Conservation (phyloP, 2,329 filamentous ascomycete genomes). For the Aspergillus sp. region DNA sequence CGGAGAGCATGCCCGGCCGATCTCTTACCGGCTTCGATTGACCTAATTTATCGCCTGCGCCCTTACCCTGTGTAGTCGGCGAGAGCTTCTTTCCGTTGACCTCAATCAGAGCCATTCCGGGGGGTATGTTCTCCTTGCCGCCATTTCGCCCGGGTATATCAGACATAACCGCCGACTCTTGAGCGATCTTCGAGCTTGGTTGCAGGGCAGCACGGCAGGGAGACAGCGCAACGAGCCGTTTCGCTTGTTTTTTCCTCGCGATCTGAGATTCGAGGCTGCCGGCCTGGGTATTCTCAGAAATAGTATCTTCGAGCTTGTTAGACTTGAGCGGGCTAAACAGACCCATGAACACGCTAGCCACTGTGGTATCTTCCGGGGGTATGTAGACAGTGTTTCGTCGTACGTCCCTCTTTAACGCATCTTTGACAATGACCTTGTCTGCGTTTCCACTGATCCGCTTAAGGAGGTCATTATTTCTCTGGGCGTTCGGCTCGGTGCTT, state of each 20-base stretch:
- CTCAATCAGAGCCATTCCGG: constrained; percentile 34
- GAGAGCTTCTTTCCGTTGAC: constrained; percentile 20
- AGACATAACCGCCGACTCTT: constrained; percentile 41
- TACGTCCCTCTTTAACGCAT: constrained; percentile 31
- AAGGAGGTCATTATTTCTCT: constrained; percentile 20
- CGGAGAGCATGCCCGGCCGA: background rate
- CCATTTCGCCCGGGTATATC: constrained; percentile 55
- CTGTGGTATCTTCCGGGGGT: constrained; percentile 42
- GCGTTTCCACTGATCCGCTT: constrained; percentile 13
- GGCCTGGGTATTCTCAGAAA: constrained; percentile 23
- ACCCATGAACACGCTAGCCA: constrained; percentile 45
- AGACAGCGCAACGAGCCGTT: constrained; percentile 22
- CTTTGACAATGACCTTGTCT: constrained; percentile 7
- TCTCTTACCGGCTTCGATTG: constrained; percentile 19
- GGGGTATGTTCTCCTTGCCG: constrained; percentile 65
- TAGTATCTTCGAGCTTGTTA: background rate
- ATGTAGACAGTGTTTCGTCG: constrained; percentile 44
- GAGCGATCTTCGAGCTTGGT: constrained; percentile 39
- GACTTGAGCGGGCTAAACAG: constrained; percentile 44
- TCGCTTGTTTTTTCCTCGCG: constrained; percentile 31
- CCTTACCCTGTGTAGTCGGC: constrained; percentile 15
- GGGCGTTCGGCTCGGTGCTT: constrained; percentile 8
- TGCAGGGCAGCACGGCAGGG: constrained; percentile 49
- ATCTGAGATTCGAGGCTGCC: constrained; percentile 37
- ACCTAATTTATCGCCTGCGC: constrained; percentile 20